These are phyloP conservation scores for Populus trichocarpa DNA, from an alignment of 441 rosid genomes.

Conservation along the genomic window DNA sequence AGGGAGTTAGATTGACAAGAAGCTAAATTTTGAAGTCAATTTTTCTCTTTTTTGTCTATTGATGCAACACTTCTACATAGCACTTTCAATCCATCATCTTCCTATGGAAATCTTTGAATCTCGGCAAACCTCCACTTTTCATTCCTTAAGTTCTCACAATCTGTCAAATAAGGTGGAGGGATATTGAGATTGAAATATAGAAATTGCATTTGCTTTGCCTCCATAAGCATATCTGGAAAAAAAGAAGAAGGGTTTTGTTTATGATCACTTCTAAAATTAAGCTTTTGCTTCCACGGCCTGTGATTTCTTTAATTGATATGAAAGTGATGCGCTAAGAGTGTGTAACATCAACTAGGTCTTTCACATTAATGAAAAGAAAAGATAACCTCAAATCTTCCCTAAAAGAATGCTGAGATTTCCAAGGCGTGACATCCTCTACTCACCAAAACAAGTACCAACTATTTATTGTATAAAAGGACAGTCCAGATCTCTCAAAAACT, in stretches of 20 bases:
- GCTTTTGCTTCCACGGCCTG: background rate
- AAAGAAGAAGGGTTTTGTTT: too few relatives aligned
- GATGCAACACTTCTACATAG: background rate
- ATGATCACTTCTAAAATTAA: background rate
- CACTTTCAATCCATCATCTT: background rate
- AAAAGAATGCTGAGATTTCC: background rate
- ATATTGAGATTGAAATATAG: background rate
- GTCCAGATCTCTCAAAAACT: slow-evolving; percentile 24
- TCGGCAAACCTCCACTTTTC: background rate
- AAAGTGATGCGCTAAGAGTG: background rate
- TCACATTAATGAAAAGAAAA: background rate
- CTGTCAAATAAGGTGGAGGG: background rate
- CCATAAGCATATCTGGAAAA: background rate
- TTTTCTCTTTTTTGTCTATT: background rate
- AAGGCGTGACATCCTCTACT: background rate
- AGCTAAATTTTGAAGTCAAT: background rate
- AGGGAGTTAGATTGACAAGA: background rate
- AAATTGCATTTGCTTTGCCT: background rate
- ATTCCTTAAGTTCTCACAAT: background rate
- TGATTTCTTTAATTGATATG: background rate
- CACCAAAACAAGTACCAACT: background rate
- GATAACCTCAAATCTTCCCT: background rate
- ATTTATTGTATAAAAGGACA: background rate
- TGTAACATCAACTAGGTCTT: background rate
- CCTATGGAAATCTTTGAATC: background rate